A percentile compares a stretch with the other conserved stretches of the same genome.
Conservation (phyloP, 257 asterid genomes). For the Ballota nigra region DNA sequence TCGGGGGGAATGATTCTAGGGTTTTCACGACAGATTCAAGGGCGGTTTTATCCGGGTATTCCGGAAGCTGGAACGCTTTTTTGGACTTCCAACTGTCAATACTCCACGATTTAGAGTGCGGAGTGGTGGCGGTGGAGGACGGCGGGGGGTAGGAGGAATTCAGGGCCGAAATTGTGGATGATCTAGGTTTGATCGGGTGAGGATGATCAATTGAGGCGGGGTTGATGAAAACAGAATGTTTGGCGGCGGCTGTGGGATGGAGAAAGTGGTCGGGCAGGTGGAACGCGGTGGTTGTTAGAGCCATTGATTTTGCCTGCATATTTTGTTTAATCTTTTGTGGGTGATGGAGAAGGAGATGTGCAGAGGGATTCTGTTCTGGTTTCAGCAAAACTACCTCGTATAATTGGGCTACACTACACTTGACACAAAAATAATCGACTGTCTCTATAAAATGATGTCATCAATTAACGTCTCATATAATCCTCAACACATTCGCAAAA, state of each 20-base stretch:
- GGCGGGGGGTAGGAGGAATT: neutral
- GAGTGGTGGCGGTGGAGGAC: neutral
- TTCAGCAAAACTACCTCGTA: no score
- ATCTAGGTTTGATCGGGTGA: neutral
- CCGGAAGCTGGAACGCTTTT: neutral
- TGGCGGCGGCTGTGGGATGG: neutral
- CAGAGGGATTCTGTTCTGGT: no score
- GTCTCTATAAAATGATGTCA: no score
- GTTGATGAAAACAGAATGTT: neutral
- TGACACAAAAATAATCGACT: no score
- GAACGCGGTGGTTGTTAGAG: neutral
- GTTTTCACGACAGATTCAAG: neutral
- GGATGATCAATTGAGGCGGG: neutral
- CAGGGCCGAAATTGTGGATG: neutral
- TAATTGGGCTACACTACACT: no score
- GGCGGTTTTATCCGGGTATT: neutral
- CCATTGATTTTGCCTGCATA: neutral
- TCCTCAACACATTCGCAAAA: no score
- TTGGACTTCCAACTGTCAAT: neutral
- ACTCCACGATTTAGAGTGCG: neutral
- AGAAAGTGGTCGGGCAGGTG: neutral
- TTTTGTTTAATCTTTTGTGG: neutral
- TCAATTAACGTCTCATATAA: no score
- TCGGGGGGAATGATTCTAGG: neutral
- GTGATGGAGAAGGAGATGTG: neutral